Evolutionary conservation across 345 rosid genomes (phyloP).

Genomic region (Brassica cretica): DNA sequence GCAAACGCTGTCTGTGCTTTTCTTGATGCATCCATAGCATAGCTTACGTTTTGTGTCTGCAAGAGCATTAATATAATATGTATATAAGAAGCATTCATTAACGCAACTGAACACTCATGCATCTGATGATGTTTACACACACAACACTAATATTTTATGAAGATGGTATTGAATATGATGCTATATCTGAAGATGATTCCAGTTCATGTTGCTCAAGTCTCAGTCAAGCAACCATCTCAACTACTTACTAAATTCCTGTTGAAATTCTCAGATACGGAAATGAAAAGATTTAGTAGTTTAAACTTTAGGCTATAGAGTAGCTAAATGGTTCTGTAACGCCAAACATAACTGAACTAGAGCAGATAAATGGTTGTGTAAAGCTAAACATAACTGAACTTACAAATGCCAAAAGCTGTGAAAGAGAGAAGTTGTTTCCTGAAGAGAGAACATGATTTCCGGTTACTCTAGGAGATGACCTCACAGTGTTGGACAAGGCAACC

Average conservation of each 20-base stretch:
- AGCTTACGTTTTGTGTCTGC: conserved; percentile 71
- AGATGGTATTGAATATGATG: neutral
- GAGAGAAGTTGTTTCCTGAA: conserved; percentile 56
- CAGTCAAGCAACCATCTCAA: neutral
- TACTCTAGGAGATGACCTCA: conserved; percentile 65
- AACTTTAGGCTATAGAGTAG: neutral
- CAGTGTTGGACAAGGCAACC: conserved; percentile 57
- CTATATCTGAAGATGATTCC: neutral
- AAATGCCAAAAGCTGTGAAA: conserved; percentile 66
- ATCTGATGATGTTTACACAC: neutral
- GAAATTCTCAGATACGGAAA: neutral
- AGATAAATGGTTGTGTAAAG: conserved; percentile 13
- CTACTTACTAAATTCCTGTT: conserved; percentile 4
- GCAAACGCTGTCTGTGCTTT: conserved; percentile 71
- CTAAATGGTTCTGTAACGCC: too few relatives aligned
- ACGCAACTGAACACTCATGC: neutral
- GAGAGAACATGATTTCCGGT: conserved; percentile 63
- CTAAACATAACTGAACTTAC: conserved; percentile 54
- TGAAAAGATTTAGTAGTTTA: conserved; percentile 11
- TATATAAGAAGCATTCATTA: conserved; percentile 9
- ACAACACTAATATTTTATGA: neutral
- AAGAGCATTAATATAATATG: conserved; percentile 11
- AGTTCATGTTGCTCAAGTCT: conserved; percentile 1
- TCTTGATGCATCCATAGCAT: conserved; percentile 94
- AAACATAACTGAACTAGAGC: neutral